Conservation (phyloP, 768 basidiomycete genomes). For the Galerina marginata region DNA sequence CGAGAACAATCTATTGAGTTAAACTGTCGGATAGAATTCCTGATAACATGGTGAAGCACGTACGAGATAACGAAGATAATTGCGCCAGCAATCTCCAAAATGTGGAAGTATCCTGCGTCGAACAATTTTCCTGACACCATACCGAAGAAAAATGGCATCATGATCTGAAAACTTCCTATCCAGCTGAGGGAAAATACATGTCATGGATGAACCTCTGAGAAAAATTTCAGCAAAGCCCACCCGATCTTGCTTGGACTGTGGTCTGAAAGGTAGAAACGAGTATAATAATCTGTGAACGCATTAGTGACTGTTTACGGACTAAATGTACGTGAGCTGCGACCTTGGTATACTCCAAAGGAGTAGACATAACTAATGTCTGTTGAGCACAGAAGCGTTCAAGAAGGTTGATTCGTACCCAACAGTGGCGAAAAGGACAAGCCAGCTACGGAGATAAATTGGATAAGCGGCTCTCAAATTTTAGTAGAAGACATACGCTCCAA, state of each 20-base stretch:
- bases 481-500: slow-evolving; percentile 42
- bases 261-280: too few species aligned
- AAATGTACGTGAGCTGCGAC: too few species aligned
- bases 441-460: slow-evolving; percentile 25
- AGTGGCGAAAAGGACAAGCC: slow-evolving; percentile 45
- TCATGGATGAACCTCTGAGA: too few species aligned
- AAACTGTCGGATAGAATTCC: too few species aligned
- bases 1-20: slow-evolving; percentile 19
- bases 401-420: slow-evolving; percentile 36
- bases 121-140: slow-evolving; percentile 7
- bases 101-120: slow-evolving; percentile 8
- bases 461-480: neutral
- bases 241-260: too few species aligned
- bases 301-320: too few species aligned
- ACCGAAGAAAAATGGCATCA: slow-evolving; percentile 1
- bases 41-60: neutral
- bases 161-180: slow-evolving; percentile 9
- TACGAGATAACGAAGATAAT: slow-evolving; percentile 28
- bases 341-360: too few species aligned
- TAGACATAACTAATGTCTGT: neutral
- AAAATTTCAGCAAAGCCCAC: too few species aligned
- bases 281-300: too few species aligned
- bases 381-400: neutral
- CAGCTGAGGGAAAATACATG: neutral
- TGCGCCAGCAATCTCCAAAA: neutral